A percentile compares a stretch with the other conserved stretches of the same genome.
Conservation (phyloP, 2,329 filamentous ascomycete genomes). For the Amauroascus verrucosus region DNA sequence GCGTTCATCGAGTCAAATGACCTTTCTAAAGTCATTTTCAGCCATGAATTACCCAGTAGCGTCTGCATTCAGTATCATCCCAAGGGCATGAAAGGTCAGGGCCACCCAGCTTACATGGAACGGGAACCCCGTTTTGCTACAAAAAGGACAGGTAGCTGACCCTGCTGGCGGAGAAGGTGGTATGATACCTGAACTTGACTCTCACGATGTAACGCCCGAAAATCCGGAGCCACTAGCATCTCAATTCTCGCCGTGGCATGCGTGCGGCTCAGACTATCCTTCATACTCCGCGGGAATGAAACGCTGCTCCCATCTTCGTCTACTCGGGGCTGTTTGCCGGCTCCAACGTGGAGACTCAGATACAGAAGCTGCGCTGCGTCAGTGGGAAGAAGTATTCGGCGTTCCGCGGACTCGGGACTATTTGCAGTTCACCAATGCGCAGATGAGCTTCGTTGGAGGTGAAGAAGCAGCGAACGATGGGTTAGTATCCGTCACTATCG, state of each 20-base stretch:
- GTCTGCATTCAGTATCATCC: conserved; percentile 38
- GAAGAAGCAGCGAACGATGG: conserved; percentile 28
- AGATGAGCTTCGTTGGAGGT: conserved; percentile 30
- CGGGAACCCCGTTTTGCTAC: too few species aligned
- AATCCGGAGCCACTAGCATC: conserved; percentile 32
- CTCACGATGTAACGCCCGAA: conserved; percentile 24
- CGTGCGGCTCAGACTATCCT: conserved; percentile 30
- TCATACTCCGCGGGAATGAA: conserved; percentile 32
- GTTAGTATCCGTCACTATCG: conserved; percentile 31
- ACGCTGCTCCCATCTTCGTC: conserved; percentile 26
- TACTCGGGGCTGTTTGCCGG: conserved; percentile 29
- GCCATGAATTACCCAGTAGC: conserved; percentile 26
- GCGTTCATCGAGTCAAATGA: conserved; percentile 29
- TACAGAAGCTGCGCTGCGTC: conserved; percentile 28
- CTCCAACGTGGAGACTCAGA: conserved; percentile 31
- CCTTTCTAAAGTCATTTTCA: conserved; percentile 32
- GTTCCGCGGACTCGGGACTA: conserved; percentile 18
- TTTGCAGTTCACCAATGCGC: conserved; percentile 26
- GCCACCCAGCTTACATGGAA: too few species aligned
- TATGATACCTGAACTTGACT: conserved; percentile 38
- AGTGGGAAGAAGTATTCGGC: conserved; percentile 36
- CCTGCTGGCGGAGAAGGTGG: conserved; percentile 25
- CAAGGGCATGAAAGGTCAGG: conserved; percentile 31
- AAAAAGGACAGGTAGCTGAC: too few species aligned
- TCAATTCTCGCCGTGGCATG: conserved; percentile 38